Percentiles rank a stretch among this genome's conserved stretches.
Evolutionary conservation across 495 filamentous ascomycete genomes (phyloP).

Genomic region (Delitschia confertaspora): DNA sequence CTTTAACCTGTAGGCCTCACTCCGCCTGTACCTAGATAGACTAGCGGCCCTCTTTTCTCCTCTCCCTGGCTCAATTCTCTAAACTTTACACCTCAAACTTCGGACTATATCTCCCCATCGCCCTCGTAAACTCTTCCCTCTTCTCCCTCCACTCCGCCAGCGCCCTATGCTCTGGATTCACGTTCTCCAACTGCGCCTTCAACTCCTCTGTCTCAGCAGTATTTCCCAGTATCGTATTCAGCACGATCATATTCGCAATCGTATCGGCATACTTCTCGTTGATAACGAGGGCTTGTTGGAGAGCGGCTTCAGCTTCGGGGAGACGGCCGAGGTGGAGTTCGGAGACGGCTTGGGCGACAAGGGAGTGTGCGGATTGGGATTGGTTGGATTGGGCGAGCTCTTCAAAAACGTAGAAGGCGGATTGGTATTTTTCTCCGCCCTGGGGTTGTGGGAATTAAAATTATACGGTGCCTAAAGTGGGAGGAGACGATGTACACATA

Average conservation of each 20-base stretch:
- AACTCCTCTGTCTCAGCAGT: conserved; percentile 57
- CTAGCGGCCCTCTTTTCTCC: not conserved
- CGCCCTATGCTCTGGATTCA: conserved; percentile 28
- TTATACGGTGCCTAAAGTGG: not conserved
- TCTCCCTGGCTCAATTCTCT: not conserved
- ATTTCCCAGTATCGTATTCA: conserved; percentile 67
- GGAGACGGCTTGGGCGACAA: conserved; percentile 81
- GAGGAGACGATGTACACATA: conserved; percentile 47
- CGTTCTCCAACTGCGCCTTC: conserved; percentile 28
- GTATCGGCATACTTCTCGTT: conserved; percentile 61
- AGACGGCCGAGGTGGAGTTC: conserved; percentile 85
- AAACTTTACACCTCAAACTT: conserved; percentile 33
- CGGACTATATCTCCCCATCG: conserved; percentile 33
- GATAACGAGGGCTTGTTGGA: conserved; percentile 69
- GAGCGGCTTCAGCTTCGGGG: conserved; percentile 79
- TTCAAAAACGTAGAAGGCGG: conserved; percentile 96
- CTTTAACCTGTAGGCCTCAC: too few species aligned
- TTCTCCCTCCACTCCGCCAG: conserved; percentile 32
- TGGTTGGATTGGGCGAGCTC: conserved; percentile 83
- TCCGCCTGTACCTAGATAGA: too few species aligned
- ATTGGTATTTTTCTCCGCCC: conserved; percentile 95
- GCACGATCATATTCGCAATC: conserved; percentile 71
- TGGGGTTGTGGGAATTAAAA: conserved; percentile 31
- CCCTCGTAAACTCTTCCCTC: conserved; percentile 34
- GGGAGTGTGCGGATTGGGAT: conserved; percentile 51